These are phyloP conservation scores for Cucurbita ficifolia DNA, from an alignment of 306 rosid species.

Conservation along the genomic window DNA sequence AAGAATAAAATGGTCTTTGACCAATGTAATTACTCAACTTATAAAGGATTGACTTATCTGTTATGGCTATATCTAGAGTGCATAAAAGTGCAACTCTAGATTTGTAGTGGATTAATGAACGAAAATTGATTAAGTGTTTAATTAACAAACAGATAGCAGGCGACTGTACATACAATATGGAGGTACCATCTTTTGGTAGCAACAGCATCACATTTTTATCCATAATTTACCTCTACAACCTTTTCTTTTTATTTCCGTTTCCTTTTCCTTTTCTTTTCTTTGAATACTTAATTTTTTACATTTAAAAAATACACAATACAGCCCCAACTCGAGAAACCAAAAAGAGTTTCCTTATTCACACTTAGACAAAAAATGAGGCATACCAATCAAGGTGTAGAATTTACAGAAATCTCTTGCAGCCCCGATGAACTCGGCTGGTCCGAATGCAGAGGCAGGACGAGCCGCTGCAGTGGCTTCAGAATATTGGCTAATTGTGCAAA, in stretches of 20 bases:
- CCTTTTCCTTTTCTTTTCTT: background rate
- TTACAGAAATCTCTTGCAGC: constrained; percentile 68
- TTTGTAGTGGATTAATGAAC: no score
- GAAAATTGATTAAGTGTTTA: no score
- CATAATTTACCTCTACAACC: constrained; percentile 7
- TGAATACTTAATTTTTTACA: constrained; percentile 5
- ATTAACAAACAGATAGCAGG: constrained; percentile 9
- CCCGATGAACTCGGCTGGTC: constrained; percentile 52
- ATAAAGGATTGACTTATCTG: no score
- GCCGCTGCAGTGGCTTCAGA: constrained; percentile 77
- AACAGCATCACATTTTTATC: constrained; percentile 20
- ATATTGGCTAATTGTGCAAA: constrained; percentile 59
- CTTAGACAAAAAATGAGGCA: constrained; percentile 15
- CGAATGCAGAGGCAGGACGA: constrained; percentile 45
- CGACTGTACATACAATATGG: constrained; percentile 38
- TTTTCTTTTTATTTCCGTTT: background rate
- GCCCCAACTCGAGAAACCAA: constrained; percentile 1
- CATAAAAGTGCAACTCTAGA: no score
- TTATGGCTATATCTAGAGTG: no score
- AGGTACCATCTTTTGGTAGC: constrained; percentile 30
- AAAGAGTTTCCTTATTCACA: constrained; percentile 41
- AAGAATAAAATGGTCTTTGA: no score
- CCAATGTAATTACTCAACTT: no score
- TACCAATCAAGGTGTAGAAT: constrained; percentile 61
- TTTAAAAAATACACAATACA: constrained; percentile 2